Base-by-base conservation (phyloP, 805 yeast species). In the Candida sanyiensis region DNA sequence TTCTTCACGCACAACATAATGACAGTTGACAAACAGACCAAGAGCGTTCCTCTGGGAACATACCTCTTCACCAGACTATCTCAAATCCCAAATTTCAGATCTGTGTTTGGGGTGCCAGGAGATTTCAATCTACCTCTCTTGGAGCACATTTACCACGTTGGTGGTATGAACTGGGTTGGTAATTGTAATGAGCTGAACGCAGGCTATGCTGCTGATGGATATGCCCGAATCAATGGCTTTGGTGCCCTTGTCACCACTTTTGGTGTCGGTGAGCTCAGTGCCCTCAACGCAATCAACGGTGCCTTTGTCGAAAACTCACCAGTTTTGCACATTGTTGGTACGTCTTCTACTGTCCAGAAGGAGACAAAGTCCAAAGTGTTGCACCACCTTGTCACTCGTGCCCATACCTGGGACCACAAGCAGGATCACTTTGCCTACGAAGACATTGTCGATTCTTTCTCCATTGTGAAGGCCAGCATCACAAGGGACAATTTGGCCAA, bases 141-240 rank as follows among this genome's bases (percentile, higher is more conserved):
- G 44, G 94, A 84, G 54, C 78, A 80, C 56, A 56, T 83, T 37
- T 75, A 80, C 50, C 55, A 70, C 4, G 69, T 62, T 27, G 61
- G 69, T 27, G 63, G 61, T 12, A 54, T 82, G 45, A 61, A 75
- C 42, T 87, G 94, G 85, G 73, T 84, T 30, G 95, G 95, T 21
- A 75, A 77, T 48, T 83, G 95, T 58, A 89, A 89, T 56, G 96
- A 88, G 63, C 71, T 89, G 50, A 89, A 88, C 52, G 84, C 94
- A 3, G 89, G 94, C 4, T 88, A 88, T 60, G 83, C 95, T 9
- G 88, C 89, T 8, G 96, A 88, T 57, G 97, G 96, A 6, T 89
- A 86, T 52, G 75, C 93, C 15, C 69, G 88, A 46, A 41, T 65
- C 35, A 64, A 63, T 40, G 47, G 49, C 0, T 44, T 66, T 8